Conservation (phyloP, 2,329 filamentous ascomycete species). For the Trichoderma sp. region DNA sequence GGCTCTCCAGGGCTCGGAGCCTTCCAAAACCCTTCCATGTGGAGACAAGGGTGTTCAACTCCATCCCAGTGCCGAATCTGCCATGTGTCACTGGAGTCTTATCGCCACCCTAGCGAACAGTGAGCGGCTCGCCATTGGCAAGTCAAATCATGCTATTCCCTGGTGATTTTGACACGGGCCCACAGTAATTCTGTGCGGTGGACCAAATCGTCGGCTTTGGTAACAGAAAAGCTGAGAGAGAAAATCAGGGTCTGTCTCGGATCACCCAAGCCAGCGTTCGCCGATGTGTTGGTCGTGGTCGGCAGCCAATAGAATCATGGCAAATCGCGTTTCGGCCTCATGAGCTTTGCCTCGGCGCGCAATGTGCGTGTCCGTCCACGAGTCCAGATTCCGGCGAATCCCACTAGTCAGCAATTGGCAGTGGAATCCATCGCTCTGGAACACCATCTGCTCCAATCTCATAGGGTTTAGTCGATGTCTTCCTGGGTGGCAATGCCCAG, state of each 20-base stretch:
- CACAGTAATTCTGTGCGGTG: background rate
- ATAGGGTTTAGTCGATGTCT: constrained; percentile 52
- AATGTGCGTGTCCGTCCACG: background rate
- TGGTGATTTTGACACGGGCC: background rate
- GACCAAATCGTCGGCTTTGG: background rate
- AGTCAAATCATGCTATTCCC: background rate
- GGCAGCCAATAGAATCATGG: background rate
- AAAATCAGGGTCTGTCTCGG: constrained; percentile 5
- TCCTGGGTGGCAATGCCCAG: constrained; percentile 66
- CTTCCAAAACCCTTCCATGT: constrained; percentile 22
- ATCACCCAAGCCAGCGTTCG: background rate
- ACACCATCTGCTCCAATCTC: constrained; percentile 57
- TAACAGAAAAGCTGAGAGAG: background rate
- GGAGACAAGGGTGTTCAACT: constrained; percentile 7
- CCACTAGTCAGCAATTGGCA: background rate
- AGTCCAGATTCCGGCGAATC: background rate
- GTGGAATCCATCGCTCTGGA: constrained; percentile 56
- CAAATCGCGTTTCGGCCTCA: background rate
- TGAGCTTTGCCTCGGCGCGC: background rate
- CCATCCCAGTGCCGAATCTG: constrained; percentile 9
- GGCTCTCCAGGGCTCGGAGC: constrained; percentile 9
- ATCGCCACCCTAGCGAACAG: background rate
- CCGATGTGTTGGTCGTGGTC: background rate
- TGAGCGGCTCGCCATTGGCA: background rate
- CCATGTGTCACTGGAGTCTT: constrained; percentile 11